These are phyloP conservation scores for Sphaerulina vaccinii DNA, from an alignment of 2,329 filamentous ascomycete genomes.

Conservation along the genomic window DNA sequence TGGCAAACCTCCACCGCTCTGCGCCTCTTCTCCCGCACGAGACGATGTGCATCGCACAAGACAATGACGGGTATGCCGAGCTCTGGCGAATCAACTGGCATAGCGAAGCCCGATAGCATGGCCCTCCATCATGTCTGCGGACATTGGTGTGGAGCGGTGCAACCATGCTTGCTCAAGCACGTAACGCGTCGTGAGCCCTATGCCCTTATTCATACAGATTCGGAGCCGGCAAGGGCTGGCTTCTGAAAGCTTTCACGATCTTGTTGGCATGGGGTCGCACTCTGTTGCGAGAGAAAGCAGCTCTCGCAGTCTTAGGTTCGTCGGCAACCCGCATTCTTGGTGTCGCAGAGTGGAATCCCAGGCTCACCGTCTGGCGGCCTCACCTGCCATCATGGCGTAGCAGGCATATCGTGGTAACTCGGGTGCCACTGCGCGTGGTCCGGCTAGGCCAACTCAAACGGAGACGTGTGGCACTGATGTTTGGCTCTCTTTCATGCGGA, in stretches of 20 bases:
- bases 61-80: conserved; percentile 21
- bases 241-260: conserved; percentile 1
- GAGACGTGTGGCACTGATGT: conserved; percentile 15
- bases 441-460: conserved; percentile 5
- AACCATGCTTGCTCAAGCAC: conserved; percentile 5
- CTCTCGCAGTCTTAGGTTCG: neutral
- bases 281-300: neutral
- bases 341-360: neutral
- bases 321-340: neutral
- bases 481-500: conserved; percentile 17
- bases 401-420: conserved; percentile 54
- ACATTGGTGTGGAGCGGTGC: conserved; percentile 8
- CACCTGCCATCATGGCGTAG: conserved; percentile 50
- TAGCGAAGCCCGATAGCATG: conserved; percentile 10
- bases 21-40: conserved; percentile 20
- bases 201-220: conserved; percentile 14
- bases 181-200: conserved; percentile 10
- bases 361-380: conserved; percentile 16
- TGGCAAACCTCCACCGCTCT: conserved; percentile 13
- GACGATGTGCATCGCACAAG: conserved; percentile 17
- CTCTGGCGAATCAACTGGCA: conserved; percentile 15
- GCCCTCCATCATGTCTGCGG: conserved; percentile 2
- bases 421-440: conserved; percentile 13
- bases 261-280: neutral
- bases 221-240: conserved; percentile 13